Conservation (phyloP, 306 rosid species). For the Acacia crassicarpa region DNA sequence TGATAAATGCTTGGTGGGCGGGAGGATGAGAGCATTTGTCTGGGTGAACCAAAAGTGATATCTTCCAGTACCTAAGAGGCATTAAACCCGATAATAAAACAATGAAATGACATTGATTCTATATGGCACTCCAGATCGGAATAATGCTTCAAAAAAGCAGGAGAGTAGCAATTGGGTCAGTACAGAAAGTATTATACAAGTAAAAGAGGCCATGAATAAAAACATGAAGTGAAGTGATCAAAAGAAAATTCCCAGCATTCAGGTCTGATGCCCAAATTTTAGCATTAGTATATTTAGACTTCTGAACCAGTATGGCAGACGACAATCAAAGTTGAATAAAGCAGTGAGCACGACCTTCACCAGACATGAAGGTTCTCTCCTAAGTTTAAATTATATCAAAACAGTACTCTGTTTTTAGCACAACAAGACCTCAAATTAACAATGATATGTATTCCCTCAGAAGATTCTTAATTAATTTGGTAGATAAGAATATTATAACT, state of each 20-base stretch:
- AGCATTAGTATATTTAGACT: background rate
- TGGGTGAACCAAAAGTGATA: conserved; percentile 96
- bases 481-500: background rate
- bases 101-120: background rate
- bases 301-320: background rate
- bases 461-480: background rate
- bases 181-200: background rate
- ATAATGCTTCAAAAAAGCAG: background rate
- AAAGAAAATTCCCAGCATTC: background rate
- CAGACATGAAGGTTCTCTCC: background rate
- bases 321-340: background rate
- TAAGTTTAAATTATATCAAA: background rate
- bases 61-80: conserved; percentile 81
- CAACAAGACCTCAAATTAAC: background rate
- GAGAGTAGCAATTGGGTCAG: background rate
- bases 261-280: background rate
- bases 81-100: conserved; percentile 2
- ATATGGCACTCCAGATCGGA: background rate
- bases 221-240: background rate
- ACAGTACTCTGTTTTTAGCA: background rate
- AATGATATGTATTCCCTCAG: background rate
- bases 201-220: background rate
- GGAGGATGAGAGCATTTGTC: conserved; percentile 98
- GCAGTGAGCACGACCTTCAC: background rate
- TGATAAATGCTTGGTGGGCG: conserved; percentile 89